Base-by-base conservation (phyloP, 2,329 filamentous ascomycete species). In the Grosmannia huntii region DNA sequence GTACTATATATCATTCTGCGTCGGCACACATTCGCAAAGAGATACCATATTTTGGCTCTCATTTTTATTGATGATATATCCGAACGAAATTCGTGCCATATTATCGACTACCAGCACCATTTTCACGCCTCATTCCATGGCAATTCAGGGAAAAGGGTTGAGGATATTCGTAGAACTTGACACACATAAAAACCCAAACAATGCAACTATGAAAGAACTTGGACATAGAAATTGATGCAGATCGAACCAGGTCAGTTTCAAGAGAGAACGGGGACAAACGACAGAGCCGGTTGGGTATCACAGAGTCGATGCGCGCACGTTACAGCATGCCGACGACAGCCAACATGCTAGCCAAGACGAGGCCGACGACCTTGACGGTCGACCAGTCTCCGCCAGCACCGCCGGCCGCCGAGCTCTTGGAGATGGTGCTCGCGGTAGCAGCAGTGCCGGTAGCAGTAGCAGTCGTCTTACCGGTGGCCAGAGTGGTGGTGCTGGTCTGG, bases 401-500 rank as follows among this genome's bases (percentile, higher is more conserved):
- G 28, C 38, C 27, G 53, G 56, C 56, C 4, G 55, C 54, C 23
- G 56, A 46, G 11, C 59, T 60, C 10, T 38, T 27, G 25, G 55
- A 21, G 28, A 12, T 44, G 38, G 3, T 27, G 4, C 44, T 31
- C 5, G 12, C 28, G 14, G 21, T 60, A 46, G 51, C 55, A 27
- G 53, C 59, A 10, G 49, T 16, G 9, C 23, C 55, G 38, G 48
- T 49, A 19, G 14, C 33, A 25, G 2, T 27, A 11, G 23, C 41
- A 7, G 33, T 33, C 14, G 21, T 65, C 1, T 66, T 66, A 14
- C 66, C 67, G 38, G 62, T 66, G n/a, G 21, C 25, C 28, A 63
- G 59, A 3, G 69, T 65, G 2, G 66, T 67, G n/a, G 66, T 68
- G 44, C 63, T 67, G 19, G 69, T 71, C 27, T 63, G 56, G 14